phyloP scores from a whole-genome alignment of 352 stramenopile species.

The Pythium sukuiense region DNA sequence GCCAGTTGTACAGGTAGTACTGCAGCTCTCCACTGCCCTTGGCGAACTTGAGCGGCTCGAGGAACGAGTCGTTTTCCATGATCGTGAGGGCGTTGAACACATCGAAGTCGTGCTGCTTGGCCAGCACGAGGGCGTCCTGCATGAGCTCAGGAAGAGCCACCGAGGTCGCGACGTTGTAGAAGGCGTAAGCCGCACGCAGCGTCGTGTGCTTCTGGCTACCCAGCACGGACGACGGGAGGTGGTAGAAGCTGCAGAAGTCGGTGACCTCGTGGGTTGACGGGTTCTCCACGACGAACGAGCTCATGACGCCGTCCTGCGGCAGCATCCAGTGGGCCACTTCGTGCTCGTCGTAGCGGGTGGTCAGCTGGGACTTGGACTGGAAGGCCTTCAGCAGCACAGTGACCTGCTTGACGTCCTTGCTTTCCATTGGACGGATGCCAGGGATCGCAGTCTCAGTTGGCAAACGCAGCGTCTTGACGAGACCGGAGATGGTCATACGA shows the following conservation, averaged over 20 bases:
- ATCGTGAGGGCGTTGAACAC: constrained; percentile 75
- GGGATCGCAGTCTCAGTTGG: constrained; percentile 37
- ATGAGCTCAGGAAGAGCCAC: constrained; percentile 61
- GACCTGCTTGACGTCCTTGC: constrained; percentile 53
- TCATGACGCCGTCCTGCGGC: constrained; percentile 94
- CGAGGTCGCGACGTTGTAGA: constrained; percentile 94
- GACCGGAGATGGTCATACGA: constrained; percentile 95
- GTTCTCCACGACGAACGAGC: constrained; percentile 92
- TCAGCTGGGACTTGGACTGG: constrained; percentile 74
- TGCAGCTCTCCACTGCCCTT: constrained; percentile 62
- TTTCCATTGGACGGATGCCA: constrained; percentile 58
- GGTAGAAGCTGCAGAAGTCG: constrained; percentile 97
- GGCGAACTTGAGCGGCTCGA: constrained; percentile 60
- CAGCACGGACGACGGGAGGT: constrained; percentile 96
- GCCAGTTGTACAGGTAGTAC: constrained; percentile 83
- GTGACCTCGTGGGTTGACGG: constrained; percentile 78
- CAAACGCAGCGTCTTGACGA: constrained; percentile 90
- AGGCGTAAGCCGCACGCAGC: constrained; percentile 98
- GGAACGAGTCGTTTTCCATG: constrained; percentile 62
- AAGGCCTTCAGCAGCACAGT: constrained; percentile 50
- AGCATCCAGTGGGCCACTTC: constrained; percentile 98
- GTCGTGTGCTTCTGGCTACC: constrained; percentile 94
- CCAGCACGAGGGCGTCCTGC: constrained; percentile 63
- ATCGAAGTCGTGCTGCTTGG: constrained; percentile 51
- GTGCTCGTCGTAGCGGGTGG: constrained; percentile 85